phyloP scores from a whole-genome alignment of 345 rosid species.

The Populus euphratica region DNA sequence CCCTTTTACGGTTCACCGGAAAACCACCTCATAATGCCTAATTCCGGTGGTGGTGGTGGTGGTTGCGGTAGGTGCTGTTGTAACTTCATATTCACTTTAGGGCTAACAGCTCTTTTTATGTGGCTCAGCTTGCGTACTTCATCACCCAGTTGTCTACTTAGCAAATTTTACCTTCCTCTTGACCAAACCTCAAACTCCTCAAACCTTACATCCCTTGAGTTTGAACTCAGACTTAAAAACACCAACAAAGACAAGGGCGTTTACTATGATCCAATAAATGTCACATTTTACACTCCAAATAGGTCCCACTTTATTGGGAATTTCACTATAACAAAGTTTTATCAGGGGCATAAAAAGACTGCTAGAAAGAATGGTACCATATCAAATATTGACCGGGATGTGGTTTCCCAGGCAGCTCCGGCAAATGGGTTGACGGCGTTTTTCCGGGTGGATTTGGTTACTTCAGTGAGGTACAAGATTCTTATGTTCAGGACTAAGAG shows the following conservation, averaged over 20 bases:
- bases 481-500: constrained; percentile 56
- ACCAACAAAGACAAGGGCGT: constrained; percentile 71
- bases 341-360: constrained; percentile 67
- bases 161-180: constrained; percentile 53
- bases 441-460: constrained; percentile 63
- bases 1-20: background rate
- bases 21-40: constrained; percentile 30
- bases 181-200: constrained; percentile 30
- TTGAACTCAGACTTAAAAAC: constrained; percentile 48
- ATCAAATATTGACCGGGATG: constrained; percentile 13
- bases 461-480: constrained; percentile 64
- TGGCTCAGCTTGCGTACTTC: constrained; percentile 71
- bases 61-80: constrained; percentile 51
- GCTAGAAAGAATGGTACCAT: constrained; percentile 36
- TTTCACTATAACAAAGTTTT: constrained; percentile 35
- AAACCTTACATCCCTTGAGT: constrained; percentile 36
- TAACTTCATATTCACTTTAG: constrained; percentile 50
- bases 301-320: constrained; percentile 13
- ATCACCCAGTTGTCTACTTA: constrained; percentile 51
- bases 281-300: constrained; percentile 31
- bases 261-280: constrained; percentile 51
- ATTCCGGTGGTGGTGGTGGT: constrained; percentile 11
- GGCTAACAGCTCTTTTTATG: constrained; percentile 59
- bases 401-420: constrained; percentile 30
- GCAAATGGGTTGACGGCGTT: constrained; percentile 25